These are phyloP conservation scores for Spathaspora sp. DNA, from an alignment of 805 yeast genomes.

Conservation along the genomic window DNA sequence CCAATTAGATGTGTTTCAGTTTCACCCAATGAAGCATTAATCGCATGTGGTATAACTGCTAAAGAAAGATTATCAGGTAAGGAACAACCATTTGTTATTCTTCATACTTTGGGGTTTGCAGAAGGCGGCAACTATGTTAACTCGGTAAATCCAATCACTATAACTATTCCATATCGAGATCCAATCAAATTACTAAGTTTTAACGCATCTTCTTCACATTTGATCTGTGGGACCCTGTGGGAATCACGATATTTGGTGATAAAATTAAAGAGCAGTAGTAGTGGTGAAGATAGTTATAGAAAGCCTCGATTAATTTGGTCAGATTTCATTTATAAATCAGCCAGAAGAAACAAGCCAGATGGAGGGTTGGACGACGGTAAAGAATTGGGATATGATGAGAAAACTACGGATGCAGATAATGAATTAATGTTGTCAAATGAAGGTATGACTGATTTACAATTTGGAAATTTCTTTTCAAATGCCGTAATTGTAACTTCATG, in stretches of 20 bases:
- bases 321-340: slow-evolving; percentile 17
- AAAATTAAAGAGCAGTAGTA: slow-evolving; percentile 50
- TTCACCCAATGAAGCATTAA: slow-evolving; percentile 56
- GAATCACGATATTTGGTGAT: slow-evolving; percentile 80
- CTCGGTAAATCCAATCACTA: slow-evolving; percentile 57
- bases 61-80: slow-evolving; percentile 63
- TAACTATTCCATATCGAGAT: slow-evolving; percentile 82
- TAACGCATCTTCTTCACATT: slow-evolving; percentile 64
- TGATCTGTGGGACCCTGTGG: slow-evolving; percentile 72
- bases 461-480: slow-evolving; percentile 38
- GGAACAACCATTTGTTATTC: slow-evolving; percentile 72
- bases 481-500: slow-evolving; percentile 36
- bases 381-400: slow-evolving; percentile 11
- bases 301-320: slow-evolving; percentile 40
- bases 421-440: slow-evolving; percentile 63
- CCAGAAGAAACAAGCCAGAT: slow-evolving; percentile 10
- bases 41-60: slow-evolving; percentile 83
- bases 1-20: slow-evolving; percentile 79
- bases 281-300: slow-evolving; percentile 29
- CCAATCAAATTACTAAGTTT: slow-evolving; percentile 74
- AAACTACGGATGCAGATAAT: slow-evolving; percentile 13
- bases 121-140: slow-evolving; percentile 7
- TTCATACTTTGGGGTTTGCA: slow-evolving; percentile 39
- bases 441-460: slow-evolving; percentile 79
- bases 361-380: not conserved